Percentiles rank a stretch among this genome's conserved stretches.
Evolutionary conservation across 2,329 filamentous ascomycete species (phyloP).

Genomic region (Clonostachys rhizophaga): DNA sequence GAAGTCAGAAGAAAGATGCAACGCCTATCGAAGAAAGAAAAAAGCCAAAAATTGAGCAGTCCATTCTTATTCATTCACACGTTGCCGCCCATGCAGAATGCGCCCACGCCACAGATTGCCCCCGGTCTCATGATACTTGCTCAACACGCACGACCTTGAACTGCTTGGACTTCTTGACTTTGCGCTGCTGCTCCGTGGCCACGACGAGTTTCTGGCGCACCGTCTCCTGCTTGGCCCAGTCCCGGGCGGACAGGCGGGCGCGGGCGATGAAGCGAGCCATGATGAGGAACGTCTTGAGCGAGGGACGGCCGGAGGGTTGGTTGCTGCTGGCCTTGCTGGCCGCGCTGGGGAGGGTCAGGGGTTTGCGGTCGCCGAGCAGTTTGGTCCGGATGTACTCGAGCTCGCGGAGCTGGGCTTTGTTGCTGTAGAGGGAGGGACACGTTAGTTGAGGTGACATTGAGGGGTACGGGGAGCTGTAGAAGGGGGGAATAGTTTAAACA

Average conservation of each 20-base stretch:
- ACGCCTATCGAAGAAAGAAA: too few species aligned
- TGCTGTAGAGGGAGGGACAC: slow-evolving; percentile 49
- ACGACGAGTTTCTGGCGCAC: slow-evolving; percentile 42
- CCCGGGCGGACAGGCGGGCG: slow-evolving; percentile 37
- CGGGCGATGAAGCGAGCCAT: slow-evolving; percentile 49
- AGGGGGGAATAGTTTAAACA: slow-evolving; percentile 4
- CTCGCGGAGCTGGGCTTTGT: slow-evolving; percentile 84
- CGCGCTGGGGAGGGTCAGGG: slow-evolving; percentile 19
- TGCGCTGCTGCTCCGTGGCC: slow-evolving; percentile 40
- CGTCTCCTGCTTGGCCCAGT: slow-evolving; percentile 47
- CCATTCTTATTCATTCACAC: not conserved
- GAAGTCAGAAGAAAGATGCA: too few species aligned
- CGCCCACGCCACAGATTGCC: not conserved
- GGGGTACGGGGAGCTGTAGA: not conserved
- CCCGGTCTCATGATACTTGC: slow-evolving; percentile 9
- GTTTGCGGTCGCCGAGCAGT: slow-evolving; percentile 29
- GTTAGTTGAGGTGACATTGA: slow-evolving; percentile 9
- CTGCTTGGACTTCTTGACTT: slow-evolving; percentile 33
- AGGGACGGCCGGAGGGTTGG: slow-evolving; percentile 9
- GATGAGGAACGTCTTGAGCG: slow-evolving; percentile 37
- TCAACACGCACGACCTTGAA: slow-evolving; percentile 33
- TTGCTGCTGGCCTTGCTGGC: slow-evolving; percentile 6
- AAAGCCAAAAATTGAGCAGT: not conserved
- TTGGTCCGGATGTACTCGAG: slow-evolving; percentile 69
- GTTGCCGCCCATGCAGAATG: not conserved